Base-by-base conservation (phyloP, 2,329 filamentous ascomycete species). In the Botryosphaeria dothidea region DNA sequence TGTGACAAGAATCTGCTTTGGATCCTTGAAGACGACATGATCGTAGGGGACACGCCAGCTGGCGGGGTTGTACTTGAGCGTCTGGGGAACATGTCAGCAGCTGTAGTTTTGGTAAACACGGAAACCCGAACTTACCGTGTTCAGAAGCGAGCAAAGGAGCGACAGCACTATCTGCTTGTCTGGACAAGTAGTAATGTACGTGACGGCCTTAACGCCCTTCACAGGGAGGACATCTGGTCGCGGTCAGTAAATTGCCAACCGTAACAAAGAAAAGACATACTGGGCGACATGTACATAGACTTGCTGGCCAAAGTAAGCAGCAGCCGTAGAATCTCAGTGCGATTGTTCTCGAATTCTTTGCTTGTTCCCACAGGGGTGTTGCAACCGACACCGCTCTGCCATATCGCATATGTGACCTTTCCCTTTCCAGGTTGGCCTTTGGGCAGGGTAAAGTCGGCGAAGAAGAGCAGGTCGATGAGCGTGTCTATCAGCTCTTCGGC, bases 331-430 rank as follows among this genome's bases (percentile, higher is more conserved):
- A 97, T 90, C 79, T 99, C 95, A 69, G 91, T 93, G 66, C 95
- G 88, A 77, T 97, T 97, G 80, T 86, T 96, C 80, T 99, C 95
- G 66, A 92, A 90, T 72, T 98, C 93, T 76, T 92, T 96, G 61
- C 90, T 97, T 3, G 93, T 94, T 9, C 90, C 90, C 70, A 96
- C 88, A 4, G 93, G 88, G 17, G 91, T 92, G 77, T 97, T 96
- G 82, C 94, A 98, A 15, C 95, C 95, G 31, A 99, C 94, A 54
- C 95, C 95, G 74, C 92, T 98, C 80, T 97, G 93, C 95, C 95
- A 99, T 75, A 99, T 98, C 62, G 92, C 90, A 78, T 95, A 97
- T 7, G 90, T 91, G 64, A 97, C 91, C 76, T 95, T 96, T 68
- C 86, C 85, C 73, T 90, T 92, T 62, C 87, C 87, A 65, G 88